These are phyloP conservation scores for Didymosphaeria variabile DNA, from an alignment of 2,329 filamentous ascomycete species.

Conservation along the genomic window DNA sequence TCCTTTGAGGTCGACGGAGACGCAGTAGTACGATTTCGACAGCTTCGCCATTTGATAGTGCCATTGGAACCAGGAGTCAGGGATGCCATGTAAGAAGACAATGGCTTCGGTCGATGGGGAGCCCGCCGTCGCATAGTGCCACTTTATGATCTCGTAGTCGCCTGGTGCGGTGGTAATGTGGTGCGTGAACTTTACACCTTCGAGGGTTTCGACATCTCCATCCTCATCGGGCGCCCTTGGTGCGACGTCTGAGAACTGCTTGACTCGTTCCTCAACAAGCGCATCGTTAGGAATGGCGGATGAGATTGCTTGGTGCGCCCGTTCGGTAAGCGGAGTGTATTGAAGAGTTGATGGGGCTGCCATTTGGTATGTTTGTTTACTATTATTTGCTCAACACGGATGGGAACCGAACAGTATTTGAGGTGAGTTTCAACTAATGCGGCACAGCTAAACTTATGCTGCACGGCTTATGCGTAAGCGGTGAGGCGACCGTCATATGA, in stretches of 20 bases:
- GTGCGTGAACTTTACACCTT: conserved; percentile 1
- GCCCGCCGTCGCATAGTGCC: conserved; percentile 1
- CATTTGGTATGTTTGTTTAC: not conserved
- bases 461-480: not conserved
- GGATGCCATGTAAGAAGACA: conserved; percentile 1
- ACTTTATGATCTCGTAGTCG: conserved; percentile 3
- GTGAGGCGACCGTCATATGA: not conserved
- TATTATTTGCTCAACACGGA: too few species aligned
- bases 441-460: not conserved
- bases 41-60: conserved; percentile 6
- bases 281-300: not conserved
- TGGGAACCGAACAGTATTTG: not conserved
- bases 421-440: not conserved
- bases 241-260: not conserved
- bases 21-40: not conserved
- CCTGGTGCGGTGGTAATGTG: not conserved
- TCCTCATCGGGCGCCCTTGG: not conserved
- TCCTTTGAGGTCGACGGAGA: conserved; percentile 1
- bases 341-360: not conserved
- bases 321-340: conserved; percentile 4
- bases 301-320: not conserved
- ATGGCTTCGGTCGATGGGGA: not conserved
- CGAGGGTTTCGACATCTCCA: not conserved
- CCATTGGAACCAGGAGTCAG: conserved; percentile 6
- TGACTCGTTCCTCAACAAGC: not conserved